Evolutionary conservation across 805 yeast genomes (phyloP), one percentile per base, ranked within the genome.

Genomic region (Millerozyma miso): DNA sequence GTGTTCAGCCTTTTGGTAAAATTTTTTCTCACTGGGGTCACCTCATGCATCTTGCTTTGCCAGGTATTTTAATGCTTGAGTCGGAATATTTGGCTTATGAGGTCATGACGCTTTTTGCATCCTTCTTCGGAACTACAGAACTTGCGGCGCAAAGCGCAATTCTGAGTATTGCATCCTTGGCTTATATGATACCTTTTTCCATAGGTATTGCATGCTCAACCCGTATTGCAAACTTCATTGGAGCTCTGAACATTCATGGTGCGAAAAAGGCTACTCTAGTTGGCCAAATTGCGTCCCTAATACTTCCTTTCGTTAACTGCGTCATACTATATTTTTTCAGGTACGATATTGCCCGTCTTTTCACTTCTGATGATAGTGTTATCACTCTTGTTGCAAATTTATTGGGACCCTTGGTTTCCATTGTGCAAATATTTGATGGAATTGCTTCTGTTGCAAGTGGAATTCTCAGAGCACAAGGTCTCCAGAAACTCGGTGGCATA

Each of bases 401-500:
- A 15, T 74, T 85, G 54, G 55, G 56, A 39, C 89, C 91, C 2
- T 66, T 81, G 37, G 76, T 85, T 19, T 79, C 89, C 1, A 49
- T 81, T 2, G 76, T 83, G 50, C 88, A 84, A 50, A 60, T 86
- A 2, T 74, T 78, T 44, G 95, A 87, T 59, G 82, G 88, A 3
- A 56, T 84, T 14, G 83, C 86, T 13, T 78, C 83, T 35, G 80
- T 85, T 14, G 81, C 88, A 2, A 80, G 84, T 34, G 93, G 90
- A 1, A 73, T 83, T 31, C 63, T 87, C 44, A 67, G 95, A 46
- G 89, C 90, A 1, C 83, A 83, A 58, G 95, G 91, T 0, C 65
- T 81, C 37, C 95, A 87, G 58, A 75, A 73, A 38, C 71, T 84
- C 37, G 95, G 95, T 2, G 88, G 91, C 0, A 50, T 76, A 10